Base-by-base conservation (phyloP, 768 basidiomycete species). In the Amanita muscaria region DNA sequence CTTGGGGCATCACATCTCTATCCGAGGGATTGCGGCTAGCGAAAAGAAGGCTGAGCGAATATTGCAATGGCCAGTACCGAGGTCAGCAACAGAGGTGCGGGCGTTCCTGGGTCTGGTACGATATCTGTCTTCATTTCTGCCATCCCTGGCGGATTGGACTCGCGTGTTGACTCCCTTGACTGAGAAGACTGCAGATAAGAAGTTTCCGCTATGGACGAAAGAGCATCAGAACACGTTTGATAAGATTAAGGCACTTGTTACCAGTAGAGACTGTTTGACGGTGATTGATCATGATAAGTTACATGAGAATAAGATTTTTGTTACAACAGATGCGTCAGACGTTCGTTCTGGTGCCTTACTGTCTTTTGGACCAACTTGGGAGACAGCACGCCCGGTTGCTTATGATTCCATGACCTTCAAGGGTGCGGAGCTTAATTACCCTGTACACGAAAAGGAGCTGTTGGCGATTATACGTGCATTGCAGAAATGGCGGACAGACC, bases 401-500 rank as follows among this genome's bases (percentile, higher is more conserved):
- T 68, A 67, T 37, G 67, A 57, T 33, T 68, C 63, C 0, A 64
- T 60, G 0, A 69, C 67, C 36, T 47, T 69, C 3, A 64, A 56
- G 14, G 23, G 58, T 0, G 60, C 66, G 0, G 65, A 69, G 40
- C 64, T 64, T 16, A 68, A 68, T 31, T 69, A 70, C 27, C 55
- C 64, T 1, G 62, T 64, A 0, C 68, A 68, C 21, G 64, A 69
- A 40, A 61, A 63, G 5, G 65, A 70, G 25, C 53, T 69, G 51
- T 42, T 70, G 0, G 64, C 63, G 0, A 62, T 63, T 0, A 50
- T 69, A 0, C 64, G 68, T 29, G 58, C 62, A 0, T 60, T 68
- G 60, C 47, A 62, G 4, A 29, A 56, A 0, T 57, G 61, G 21
- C 29, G 49, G 0, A 59, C 63, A 29, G 51, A 65, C 3, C 32